A percentile compares a stretch with the other conserved stretches of the same genome.
Conservation (phyloP, 371 early-diverging fungal genomes). For the Zychaea mexicana region DNA sequence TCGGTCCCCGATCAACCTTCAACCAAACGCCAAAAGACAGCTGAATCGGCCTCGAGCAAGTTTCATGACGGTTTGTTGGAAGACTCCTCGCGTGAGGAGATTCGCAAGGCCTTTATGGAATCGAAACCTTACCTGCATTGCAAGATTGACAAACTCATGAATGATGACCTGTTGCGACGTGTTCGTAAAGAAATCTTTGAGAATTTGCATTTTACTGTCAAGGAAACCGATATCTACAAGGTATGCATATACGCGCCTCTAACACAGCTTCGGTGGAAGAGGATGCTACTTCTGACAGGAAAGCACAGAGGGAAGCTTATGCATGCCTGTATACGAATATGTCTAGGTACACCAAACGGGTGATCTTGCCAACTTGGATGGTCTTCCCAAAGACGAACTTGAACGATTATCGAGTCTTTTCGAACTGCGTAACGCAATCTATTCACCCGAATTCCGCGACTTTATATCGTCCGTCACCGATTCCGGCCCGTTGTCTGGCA, state of each 20-base stretch:
- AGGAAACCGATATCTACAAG: constrained; percentile 84
- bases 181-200: constrained; percentile 67
- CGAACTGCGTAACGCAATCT: constrained; percentile 68
- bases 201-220: constrained; percentile 65
- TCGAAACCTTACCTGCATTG: constrained; percentile 71
- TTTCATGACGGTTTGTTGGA: constrained; percentile 37
- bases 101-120: constrained; percentile 37
- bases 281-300: neutral
- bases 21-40: constrained; percentile 10
- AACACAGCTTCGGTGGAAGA: too few species aligned
- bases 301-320: too few species aligned
- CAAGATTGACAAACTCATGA: constrained; percentile 59
- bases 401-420: constrained; percentile 50
- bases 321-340: neutral
- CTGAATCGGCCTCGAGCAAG: neutral
- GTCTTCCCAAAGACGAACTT: constrained; percentile 58
- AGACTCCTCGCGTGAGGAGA: constrained; percentile 7
- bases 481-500: constrained; percentile 66
- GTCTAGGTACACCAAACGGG: constrained; percentile 66
- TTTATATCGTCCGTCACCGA: constrained; percentile 69
- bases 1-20: neutral
- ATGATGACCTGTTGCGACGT: constrained; percentile 57
- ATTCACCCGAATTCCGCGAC: constrained; percentile 68
- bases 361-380: constrained; percentile 81
- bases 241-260: constrained; percentile 36